Base-by-base conservation (phyloP, 1,284 basidiomycete genomes). In the Filobasidium uniguttulatum region DNA sequence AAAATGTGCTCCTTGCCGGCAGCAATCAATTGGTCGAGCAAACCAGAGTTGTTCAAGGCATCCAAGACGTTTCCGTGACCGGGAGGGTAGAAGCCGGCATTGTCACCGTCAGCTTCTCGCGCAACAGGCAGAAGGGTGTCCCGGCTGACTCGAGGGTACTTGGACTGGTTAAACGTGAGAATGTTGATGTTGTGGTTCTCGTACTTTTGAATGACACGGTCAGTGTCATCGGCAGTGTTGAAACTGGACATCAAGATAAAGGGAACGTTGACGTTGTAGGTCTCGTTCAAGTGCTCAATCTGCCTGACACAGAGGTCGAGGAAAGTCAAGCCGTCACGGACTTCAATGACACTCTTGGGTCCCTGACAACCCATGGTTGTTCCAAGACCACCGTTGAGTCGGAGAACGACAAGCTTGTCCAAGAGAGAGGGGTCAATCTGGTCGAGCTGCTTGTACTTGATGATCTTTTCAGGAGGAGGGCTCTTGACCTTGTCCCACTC, bases 211-310 rank as follows among this genome's bases (percentile, higher is more conserved):
- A 98, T 98, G 75, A 97, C 94, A 55, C 91, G 84, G 52, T 88
- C 78, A 44, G 90, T 94, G 69, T 94, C 90, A 48, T 93, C 89
- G 69, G 93, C 91, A 36, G 94, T 97, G 77, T 98, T 97, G 82
- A 98, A 97, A 57, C 90, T 96, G 66, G 94, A 97, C 93, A 98
- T 98, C 67, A 98, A 81, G 72, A 97, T 93, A 68, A 98, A 86
- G 14, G 93, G 91, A 41, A 97, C 91, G 72, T 78, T 94, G 60
- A 77, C 76, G 60, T 73, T 73, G 72, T 78, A 72, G 44, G 72
- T 65, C 51, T 71, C 71, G 72, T 79, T 79, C 56, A 79, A 69
- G 67, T 79, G 77, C 75, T 98, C 93, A 61, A 98, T 97, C 73
- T 98, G 93, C 56, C 90, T 81, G 52, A 97, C 93, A 49, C 85